Base-by-base conservation (phyloP, 805 yeast genomes). In the Hagleromyces aurorensis region DNA sequence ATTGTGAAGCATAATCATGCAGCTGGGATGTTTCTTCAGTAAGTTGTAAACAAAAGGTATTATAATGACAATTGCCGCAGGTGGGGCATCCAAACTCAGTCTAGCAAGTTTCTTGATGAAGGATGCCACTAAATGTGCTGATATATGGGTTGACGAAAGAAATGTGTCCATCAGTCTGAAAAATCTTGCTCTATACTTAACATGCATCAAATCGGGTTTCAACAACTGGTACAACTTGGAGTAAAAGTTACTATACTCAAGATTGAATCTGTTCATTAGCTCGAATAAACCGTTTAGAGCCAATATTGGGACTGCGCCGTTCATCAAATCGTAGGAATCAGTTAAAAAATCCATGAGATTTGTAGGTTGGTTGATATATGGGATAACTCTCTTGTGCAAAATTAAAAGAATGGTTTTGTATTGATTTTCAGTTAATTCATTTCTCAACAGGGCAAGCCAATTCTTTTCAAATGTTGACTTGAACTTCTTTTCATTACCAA, bases 161-260 rank as follows among this genome's bases (percentile, higher is more conserved):
- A 91, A 91, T 25, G 86, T 55, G 46, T 87, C 97, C 29, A 89
- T 66, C 45, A 91, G 61, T 46, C 98, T 73, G 60, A 89, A 72
- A 49, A 91, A 89, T 46, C 97, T 70, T 1, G 95, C 77, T 48
- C 93, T 71, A 55, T 85, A 82, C 33, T 76, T 72, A 27, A 83
- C 76, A 52, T 78, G 87, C 47, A 91, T 61, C 34, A 91, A 55
- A 19, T 75, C 70, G 11, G 84, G 80, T 11, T 84, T 84, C 26
- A 91, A 66, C 22, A 91, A 66, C 7, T 78, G 75, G 55, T 91
- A 89, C 22, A 89, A 69, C 57, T 89, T 87, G 27, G 66, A 57
- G 61, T 75, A 89, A 50, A 89, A 91, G 38, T 85, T 78, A 11
- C 97, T 96, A 54, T 89, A 89, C 49, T 89, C 97, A 44, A 89